Percentiles rank a stretch among this genome's conserved stretches.
phyloP scores from a whole-genome alignment of 768 basidiomycete genomes.

The Lanmaoa pseudosensibilis region DNA sequence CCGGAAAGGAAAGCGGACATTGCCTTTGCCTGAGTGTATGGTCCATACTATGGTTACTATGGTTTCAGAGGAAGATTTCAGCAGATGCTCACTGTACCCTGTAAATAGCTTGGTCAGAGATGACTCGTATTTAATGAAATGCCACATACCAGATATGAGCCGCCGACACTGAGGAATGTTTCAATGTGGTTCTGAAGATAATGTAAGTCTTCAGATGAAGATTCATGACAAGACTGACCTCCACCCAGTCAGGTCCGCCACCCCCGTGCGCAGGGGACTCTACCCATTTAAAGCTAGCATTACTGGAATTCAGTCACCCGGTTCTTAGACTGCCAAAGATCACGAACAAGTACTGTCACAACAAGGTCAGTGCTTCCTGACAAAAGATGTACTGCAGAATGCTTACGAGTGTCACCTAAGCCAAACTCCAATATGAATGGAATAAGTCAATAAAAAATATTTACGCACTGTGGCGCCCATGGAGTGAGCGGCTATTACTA shows the following conservation, averaged over 20 bases:
- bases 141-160: constrained; percentile 73
- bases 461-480: constrained; percentile 77
- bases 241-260: constrained; percentile 89
- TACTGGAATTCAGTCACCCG: constrained; percentile 4
- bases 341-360: constrained; percentile 79
- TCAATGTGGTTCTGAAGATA: constrained; percentile 73
- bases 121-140: not conserved
- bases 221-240: constrained; percentile 45
- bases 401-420: constrained; percentile 47
- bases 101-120: not conserved
- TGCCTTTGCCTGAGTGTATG: constrained; percentile 74
- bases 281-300: constrained; percentile 88
- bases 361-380: constrained; percentile 4
- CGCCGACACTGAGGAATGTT: constrained; percentile 79
- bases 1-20: constrained; percentile 95
- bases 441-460: not conserved
- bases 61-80: not conserved
- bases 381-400: not conserved
- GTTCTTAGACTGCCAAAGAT: not conserved
- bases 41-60: not conserved
- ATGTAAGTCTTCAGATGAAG: not conserved
- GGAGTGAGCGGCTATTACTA: constrained; percentile 82
- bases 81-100: constrained; percentile 68
- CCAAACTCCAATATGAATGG: constrained; percentile 40
- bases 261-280: constrained; percentile 80